phyloP scores from a whole-genome alignment of 106 monocot genomes.

The Ottelia alismoides region DNA sequence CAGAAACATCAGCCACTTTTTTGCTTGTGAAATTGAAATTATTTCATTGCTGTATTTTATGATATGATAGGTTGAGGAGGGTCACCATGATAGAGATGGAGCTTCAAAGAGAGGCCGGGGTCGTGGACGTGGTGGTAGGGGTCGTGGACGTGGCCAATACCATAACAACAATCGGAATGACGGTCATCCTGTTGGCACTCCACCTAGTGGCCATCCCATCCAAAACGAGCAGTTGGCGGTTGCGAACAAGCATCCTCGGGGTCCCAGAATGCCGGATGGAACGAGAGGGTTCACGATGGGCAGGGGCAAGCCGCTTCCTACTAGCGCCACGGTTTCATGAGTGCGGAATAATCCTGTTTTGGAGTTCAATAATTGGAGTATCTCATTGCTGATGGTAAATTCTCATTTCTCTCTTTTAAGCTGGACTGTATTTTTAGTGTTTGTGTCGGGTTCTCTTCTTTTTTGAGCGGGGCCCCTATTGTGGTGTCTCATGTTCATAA shows the following conservation, averaged over 20 bases:
- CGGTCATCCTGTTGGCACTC: constrained; percentile 27
- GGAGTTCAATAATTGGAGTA: no score
- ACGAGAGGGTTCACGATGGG: constrained; percentile 73
- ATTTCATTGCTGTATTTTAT: no score
- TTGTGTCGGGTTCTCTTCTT: no score
- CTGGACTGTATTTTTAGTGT: no score
- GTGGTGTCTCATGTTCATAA: no score
- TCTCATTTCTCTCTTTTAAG: no score
- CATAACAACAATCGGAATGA: constrained; percentile 19
- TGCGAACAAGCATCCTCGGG: constrained; percentile 49
- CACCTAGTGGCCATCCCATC: constrained; percentile 15
- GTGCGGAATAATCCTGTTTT: no score
- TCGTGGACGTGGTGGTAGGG: constrained; percentile 35
- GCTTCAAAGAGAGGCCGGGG: constrained; percentile 28
- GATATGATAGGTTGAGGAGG: constrained; percentile 42
- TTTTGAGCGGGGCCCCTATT: no score
- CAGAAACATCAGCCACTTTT: no score
- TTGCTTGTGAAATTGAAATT: no score
- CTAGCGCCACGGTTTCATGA: no score
- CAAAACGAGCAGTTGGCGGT: constrained; percentile 17
- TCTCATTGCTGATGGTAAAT: no score
- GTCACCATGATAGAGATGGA: constrained; percentile 29
- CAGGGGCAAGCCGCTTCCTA: constrained; percentile 55
- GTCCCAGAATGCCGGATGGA: constrained; percentile 80
- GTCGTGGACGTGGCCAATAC: constrained; percentile 43